Conservation (phyloP, 2,329 filamentous ascomycete genomes). For the Graphilbum sp. region DNA sequence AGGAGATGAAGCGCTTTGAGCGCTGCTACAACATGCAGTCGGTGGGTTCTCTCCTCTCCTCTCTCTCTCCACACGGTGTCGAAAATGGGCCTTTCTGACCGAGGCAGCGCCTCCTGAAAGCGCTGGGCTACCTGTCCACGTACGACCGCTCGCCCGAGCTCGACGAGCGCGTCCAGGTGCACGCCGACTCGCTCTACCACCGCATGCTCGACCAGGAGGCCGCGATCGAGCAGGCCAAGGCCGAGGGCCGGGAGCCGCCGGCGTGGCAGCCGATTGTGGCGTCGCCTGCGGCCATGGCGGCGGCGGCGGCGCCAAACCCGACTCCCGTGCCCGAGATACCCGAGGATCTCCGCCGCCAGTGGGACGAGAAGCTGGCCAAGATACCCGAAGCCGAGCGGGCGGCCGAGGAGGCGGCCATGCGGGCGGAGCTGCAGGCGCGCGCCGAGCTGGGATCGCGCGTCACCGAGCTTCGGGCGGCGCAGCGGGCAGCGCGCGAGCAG, state of each 20-base stretch:
- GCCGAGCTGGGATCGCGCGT: slow-evolving; percentile 41
- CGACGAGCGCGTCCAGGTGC: slow-evolving; percentile 87
- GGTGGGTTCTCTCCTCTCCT: slow-evolving; percentile 26
- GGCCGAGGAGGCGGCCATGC: slow-evolving; percentile 46
- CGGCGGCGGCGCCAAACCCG: slow-evolving; percentile 31
- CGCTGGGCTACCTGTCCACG: slow-evolving; percentile 67
- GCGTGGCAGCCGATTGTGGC: background rate
- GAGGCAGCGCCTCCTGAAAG: slow-evolving; percentile 71
- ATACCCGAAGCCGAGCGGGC: slow-evolving; percentile 40
- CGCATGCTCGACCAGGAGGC: slow-evolving; percentile 72
- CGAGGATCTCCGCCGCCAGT: slow-evolving; percentile 30
- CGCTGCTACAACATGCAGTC: slow-evolving; percentile 81
- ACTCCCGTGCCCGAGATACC: slow-evolving; percentile 15
- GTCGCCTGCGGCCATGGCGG: slow-evolving; percentile 23
- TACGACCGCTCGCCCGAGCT: slow-evolving; percentile 46
- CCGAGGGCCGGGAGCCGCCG: slow-evolving; percentile 40
- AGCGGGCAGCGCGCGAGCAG: slow-evolving; percentile 34
- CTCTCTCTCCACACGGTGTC: background rate
- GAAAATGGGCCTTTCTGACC: too few species aligned
- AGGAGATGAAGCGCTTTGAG: slow-evolving; percentile 63
- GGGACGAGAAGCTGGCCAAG: slow-evolving; percentile 40
- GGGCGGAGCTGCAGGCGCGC: slow-evolving; percentile 45
- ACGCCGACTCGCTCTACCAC: slow-evolving; percentile 81
- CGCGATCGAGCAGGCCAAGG: slow-evolving; percentile 52
- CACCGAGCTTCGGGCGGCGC: slow-evolving; percentile 36